These are phyloP conservation scores for Coemansia sp. DNA, from an alignment of 192 early-diverging fungal genomes.

Conservation along the genomic window DNA sequence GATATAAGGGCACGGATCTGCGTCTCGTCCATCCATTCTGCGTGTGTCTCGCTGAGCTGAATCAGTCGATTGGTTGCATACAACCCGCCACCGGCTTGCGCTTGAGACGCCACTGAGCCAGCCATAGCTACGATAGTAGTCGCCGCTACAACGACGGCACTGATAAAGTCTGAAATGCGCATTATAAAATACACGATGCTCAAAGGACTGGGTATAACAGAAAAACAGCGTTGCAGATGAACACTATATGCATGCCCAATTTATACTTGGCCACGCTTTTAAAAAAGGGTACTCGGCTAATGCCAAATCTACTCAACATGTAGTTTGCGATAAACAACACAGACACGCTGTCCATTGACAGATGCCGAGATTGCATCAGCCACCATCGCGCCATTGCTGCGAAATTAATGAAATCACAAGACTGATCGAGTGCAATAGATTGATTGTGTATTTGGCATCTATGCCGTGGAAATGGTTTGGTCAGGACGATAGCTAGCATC, in stretches of 20 bases:
- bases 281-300: background rate
- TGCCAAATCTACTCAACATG: no score
- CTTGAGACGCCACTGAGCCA: no score
- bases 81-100: background rate
- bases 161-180: no score
- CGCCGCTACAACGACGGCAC: background rate
- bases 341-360: background rate
- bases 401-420: background rate
- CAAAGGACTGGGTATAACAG: no score
- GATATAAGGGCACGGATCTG: constrained; percentile 7
- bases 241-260: no score
- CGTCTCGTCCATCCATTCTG: constrained; percentile 9
- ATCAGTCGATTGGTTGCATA: constrained; percentile 6
- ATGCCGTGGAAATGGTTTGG: constrained; percentile 47
- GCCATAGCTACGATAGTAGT: background rate
- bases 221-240: background rate
- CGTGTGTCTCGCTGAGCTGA: background rate
- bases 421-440: background rate
- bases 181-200: no score
- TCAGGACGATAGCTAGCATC: constrained; percentile 42
- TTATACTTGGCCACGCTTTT: no score
- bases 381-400: no score
- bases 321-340: background rate
- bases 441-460: constrained; percentile 27
- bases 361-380: background rate